Evolutionary conservation across 192 early-diverging fungal species (phyloP).

Genomic region (Coemansia sp.): DNA sequence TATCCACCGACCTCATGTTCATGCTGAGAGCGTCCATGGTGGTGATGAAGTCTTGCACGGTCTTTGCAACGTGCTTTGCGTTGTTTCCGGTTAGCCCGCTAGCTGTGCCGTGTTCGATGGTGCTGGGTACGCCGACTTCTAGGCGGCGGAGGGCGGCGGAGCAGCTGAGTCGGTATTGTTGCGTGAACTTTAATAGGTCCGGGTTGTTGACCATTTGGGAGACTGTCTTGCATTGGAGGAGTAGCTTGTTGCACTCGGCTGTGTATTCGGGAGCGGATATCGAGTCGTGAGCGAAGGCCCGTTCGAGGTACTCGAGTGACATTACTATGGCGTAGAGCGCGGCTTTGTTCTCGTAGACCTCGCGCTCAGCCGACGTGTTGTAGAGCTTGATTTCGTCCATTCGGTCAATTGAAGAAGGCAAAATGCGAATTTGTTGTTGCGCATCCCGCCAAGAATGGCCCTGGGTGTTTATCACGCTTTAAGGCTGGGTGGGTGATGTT

Average conservation of each 20-base stretch:
- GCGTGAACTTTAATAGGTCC: conserved; percentile 58
- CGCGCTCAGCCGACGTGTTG: conserved; percentile 79
- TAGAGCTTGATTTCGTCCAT: conserved; percentile 77
- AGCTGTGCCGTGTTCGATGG: conserved; percentile 78
- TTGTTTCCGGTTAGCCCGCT: conserved; percentile 53
- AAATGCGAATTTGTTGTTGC: not conserved
- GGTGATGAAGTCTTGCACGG: conserved; percentile 82
- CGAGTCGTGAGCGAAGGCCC: conserved; percentile 87
- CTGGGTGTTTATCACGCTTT: not conserved
- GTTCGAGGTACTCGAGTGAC: conserved; percentile 87
- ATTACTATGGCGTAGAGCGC: conserved; percentile 92
- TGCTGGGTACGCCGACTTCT: conserved; percentile 94
- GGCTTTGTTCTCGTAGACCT: conserved; percentile 88
- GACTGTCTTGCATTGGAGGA: conserved; percentile 87
- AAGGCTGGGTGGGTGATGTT: not conserved
- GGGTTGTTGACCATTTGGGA: conserved; percentile 37
- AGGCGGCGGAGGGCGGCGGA: conserved; percentile 84
- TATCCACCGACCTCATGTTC: conserved; percentile 81
- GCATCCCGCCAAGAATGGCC: not conserved
- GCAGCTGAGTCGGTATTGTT: conserved; percentile 63
- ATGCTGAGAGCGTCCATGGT: conserved; percentile 86
- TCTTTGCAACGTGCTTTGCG: conserved; percentile 83
- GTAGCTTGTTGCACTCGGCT: conserved; percentile 81
- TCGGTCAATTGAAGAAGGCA: not conserved
- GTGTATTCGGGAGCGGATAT: conserved; percentile 87